Conservation (phyloP, 2,329 filamentous ascomycete genomes). For the Ophiostoma montium region DNA sequence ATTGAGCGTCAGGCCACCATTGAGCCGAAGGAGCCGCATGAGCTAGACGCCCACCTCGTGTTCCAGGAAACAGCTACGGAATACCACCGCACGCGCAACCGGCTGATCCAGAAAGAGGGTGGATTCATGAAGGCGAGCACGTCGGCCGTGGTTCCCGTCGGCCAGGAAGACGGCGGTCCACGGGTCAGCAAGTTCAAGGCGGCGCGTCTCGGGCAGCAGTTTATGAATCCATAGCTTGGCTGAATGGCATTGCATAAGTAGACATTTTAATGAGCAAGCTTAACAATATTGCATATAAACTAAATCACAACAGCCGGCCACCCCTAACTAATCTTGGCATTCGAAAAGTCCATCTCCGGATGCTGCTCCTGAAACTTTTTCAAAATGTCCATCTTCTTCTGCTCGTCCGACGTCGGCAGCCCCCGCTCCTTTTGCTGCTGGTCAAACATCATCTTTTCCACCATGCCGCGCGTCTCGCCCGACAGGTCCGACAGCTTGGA, state of each 20-base stretch:
- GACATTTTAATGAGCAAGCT: no score
- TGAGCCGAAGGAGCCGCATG: slow-evolving; percentile 34
- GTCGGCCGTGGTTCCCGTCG: slow-evolving; percentile 50
- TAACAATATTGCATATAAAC: background rate
- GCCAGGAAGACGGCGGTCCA: slow-evolving; percentile 49
- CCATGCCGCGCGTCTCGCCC: slow-evolving; percentile 89
- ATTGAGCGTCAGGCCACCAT: slow-evolving; percentile 36
- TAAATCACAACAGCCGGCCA: background rate
- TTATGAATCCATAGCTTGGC: background rate
- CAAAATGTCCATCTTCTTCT: slow-evolving; percentile 86
- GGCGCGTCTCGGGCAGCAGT: slow-evolving; percentile 34
- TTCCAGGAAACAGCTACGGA: slow-evolving; percentile 67
- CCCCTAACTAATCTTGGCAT: slow-evolving; percentile 46
- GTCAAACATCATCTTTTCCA: slow-evolving; percentile 99
- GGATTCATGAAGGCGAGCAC: slow-evolving; percentile 66
- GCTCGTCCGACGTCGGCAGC: slow-evolving; percentile 78
- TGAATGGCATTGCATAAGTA: background rate
- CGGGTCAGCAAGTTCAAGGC: slow-evolving; percentile 62
- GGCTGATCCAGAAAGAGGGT: slow-evolving; percentile 68
- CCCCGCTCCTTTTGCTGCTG: slow-evolving; percentile 93
- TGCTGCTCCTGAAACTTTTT: slow-evolving; percentile 81
- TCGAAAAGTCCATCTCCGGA: slow-evolving; percentile 58
- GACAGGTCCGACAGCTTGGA: slow-evolving; percentile 86
- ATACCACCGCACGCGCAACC: slow-evolving; percentile 71
- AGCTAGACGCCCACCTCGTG: slow-evolving; percentile 58